These are phyloP conservation scores for Pseudocercospora crystallina DNA, from an alignment of 2,329 filamentous ascomycete species.

Conservation along the genomic window DNA sequence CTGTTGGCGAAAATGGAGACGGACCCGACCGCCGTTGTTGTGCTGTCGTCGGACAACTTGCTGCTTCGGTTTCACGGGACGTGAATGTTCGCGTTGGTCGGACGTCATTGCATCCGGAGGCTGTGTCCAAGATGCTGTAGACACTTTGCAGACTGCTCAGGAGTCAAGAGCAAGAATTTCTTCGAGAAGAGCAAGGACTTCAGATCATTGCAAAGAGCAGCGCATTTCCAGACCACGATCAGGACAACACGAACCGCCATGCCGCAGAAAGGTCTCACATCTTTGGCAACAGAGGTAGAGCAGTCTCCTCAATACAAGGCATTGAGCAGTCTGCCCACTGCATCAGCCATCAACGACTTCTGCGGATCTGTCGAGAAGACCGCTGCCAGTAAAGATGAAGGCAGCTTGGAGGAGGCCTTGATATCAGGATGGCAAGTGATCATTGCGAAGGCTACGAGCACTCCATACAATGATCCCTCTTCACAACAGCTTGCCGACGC, in stretches of 20 bases:
- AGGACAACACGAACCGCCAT: constrained; percentile 8
- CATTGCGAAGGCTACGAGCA: constrained; percentile 23
- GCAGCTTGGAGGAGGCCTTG: constrained; percentile 22
- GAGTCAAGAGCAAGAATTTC: neutral
- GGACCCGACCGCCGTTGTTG: constrained; percentile 11
- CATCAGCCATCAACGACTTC: constrained; percentile 19
- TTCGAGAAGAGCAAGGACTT: neutral
- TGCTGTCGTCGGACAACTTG: too few relatives aligned
- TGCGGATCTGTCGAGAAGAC: constrained; percentile 24
- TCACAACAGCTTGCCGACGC: constrained; percentile 13
- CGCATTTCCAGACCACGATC: neutral
- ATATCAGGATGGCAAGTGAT: constrained; percentile 25
- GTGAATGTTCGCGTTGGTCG: too few relatives aligned
- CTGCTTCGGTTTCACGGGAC: too few relatives aligned
- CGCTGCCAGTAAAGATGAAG: constrained; percentile 11
- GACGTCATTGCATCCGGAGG: constrained; percentile 8
- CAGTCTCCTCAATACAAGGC: constrained; percentile 18
- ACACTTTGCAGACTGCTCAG: neutral
- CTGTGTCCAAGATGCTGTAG: too few relatives aligned
- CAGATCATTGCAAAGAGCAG: neutral
- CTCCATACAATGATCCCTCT: constrained; percentile 20
- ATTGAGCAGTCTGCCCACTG: constrained; percentile 13
- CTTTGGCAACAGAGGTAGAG: constrained; percentile 11
- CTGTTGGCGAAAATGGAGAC: constrained; percentile 8
- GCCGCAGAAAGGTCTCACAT: constrained; percentile 20